These are phyloP conservation scores for Samsoniella hepiali DNA, from an alignment of 2,329 filamentous ascomycete genomes.

Conservation along the genomic window DNA sequence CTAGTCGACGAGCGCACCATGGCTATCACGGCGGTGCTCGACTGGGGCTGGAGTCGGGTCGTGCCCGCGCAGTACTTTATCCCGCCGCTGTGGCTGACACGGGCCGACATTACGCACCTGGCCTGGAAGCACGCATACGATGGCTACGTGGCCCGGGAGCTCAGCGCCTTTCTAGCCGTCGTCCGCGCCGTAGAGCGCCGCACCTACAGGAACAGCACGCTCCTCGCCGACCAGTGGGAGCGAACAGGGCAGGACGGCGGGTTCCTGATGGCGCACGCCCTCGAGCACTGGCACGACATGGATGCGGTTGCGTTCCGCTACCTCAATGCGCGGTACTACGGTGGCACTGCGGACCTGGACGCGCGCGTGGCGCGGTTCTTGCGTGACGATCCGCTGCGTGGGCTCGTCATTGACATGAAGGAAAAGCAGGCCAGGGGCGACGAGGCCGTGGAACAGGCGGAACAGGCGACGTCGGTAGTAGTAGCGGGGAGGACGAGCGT, in stretches of 20 bases:
- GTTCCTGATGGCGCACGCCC: conserved; percentile 15
- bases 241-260: conserved; percentile 18
- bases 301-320: conserved; percentile 20
- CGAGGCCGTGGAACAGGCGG: not conserved
- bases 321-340: conserved; percentile 26
- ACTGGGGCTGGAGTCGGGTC: conserved; percentile 25
- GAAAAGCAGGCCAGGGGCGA: conserved; percentile 1
- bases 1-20: conserved; percentile 21
- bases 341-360: conserved; percentile 7
- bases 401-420: conserved; percentile 11
- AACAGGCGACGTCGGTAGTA: too few relatives aligned
- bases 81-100: conserved; percentile 20
- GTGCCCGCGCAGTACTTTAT: conserved; percentile 23
- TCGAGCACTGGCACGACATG: conserved; percentile 18
- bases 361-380: conserved; percentile 2
- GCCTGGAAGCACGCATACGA: conserved; percentile 14
- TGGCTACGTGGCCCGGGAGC: not conserved
- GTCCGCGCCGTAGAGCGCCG: not conserved
- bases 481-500: not conserved
- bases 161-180: not conserved
- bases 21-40: conserved; percentile 19
- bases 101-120: not conserved
- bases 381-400: conserved; percentile 5
- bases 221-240: conserved; percentile 7
- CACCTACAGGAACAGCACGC: not conserved